Evolutionary conservation across 2,329 filamentous ascomycete genomes (phyloP).

Genomic region (Xylaria sp.): DNA sequence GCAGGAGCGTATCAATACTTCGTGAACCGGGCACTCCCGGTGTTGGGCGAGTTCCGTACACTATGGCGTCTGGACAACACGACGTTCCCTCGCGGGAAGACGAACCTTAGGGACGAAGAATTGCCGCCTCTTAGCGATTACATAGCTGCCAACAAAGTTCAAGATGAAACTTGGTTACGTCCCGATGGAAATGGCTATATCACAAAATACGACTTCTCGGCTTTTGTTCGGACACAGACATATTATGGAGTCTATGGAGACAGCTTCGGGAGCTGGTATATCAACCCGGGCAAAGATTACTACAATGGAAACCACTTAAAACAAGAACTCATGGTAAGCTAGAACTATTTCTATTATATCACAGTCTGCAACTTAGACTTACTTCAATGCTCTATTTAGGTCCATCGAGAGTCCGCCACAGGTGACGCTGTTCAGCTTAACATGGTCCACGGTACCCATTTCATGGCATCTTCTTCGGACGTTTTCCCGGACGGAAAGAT

Average conservation of each 20-base stretch:
- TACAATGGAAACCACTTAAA: constrained; percentile 64
- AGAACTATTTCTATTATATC: background rate
- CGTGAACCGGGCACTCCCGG: constrained; percentile 60
- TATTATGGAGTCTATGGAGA: constrained; percentile 63
- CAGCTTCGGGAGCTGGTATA: constrained; percentile 62
- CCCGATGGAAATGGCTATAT: constrained; percentile 59
- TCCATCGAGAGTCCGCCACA: constrained; percentile 61
- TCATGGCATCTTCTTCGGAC: constrained; percentile 53
- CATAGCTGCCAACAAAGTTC: constrained; percentile 58
- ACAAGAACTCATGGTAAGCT: constrained; percentile 59
- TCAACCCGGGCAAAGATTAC: constrained; percentile 62
- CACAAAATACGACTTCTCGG: constrained; percentile 61
- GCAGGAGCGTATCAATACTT: constrained; percentile 67
- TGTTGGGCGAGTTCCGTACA: constrained; percentile 61
- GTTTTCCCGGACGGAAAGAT: constrained; percentile 55
- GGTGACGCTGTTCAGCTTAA: constrained; percentile 65
- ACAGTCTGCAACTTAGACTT: background rate
- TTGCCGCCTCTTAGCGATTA: constrained; percentile 59
- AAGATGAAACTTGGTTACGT: constrained; percentile 64
- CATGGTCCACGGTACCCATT: constrained; percentile 65
- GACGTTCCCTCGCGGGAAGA: constrained; percentile 59
- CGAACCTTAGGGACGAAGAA: constrained; percentile 57
- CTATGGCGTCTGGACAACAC: constrained; percentile 62
- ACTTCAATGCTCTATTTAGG: constrained; percentile 18
- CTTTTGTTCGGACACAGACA: constrained; percentile 52